phyloP scores from a whole-genome alignment of 768 basidiomycete genomes.

The Clitopilus hobsonii region DNA sequence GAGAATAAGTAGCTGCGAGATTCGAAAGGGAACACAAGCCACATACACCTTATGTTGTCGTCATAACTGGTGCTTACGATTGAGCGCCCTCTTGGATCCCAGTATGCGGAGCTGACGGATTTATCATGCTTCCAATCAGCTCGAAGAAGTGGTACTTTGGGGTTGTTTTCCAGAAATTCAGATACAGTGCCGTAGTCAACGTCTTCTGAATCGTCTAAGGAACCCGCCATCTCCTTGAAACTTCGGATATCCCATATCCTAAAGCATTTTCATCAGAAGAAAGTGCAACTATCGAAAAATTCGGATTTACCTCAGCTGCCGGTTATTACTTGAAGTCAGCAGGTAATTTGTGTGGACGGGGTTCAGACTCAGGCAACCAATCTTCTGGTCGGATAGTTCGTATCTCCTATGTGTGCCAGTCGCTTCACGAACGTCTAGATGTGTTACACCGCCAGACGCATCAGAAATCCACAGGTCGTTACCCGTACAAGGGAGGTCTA shows the following conservation, averaged over 20 bases:
- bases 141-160: slow-evolving; percentile 52
- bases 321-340: slow-evolving; percentile 74
- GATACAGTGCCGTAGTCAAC: slow-evolving; percentile 40
- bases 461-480: slow-evolving; percentile 87
- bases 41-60: slow-evolving; percentile 66
- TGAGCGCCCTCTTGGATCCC: slow-evolving; percentile 76
- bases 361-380: slow-evolving; percentile 78
- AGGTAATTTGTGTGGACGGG: slow-evolving; percentile 62
- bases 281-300: background rate
- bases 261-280: background rate
- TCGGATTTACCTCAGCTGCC: slow-evolving; percentile 59
- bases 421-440: slow-evolving; percentile 68
- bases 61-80: slow-evolving; percentile 87
- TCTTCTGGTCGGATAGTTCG: slow-evolving; percentile 64
- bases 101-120: slow-evolving; percentile 79
- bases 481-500: slow-evolving; percentile 65
- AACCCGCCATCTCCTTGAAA: background rate
- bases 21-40: background rate
- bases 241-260: background rate
- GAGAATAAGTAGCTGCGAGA: slow-evolving; percentile 7
- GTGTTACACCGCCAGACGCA: slow-evolving; percentile 62
- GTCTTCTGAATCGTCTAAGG: slow-evolving; percentile 15
- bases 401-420: slow-evolving; percentile 55
- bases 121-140: slow-evolving; percentile 68
- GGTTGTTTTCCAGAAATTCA: slow-evolving; percentile 43